Percentiles rank a stretch among this genome's conserved stretches.
These are phyloP conservation scores for Mortierella sp. DNA, from an alignment of 371 early-diverging fungal species.

Conservation along the genomic window DNA sequence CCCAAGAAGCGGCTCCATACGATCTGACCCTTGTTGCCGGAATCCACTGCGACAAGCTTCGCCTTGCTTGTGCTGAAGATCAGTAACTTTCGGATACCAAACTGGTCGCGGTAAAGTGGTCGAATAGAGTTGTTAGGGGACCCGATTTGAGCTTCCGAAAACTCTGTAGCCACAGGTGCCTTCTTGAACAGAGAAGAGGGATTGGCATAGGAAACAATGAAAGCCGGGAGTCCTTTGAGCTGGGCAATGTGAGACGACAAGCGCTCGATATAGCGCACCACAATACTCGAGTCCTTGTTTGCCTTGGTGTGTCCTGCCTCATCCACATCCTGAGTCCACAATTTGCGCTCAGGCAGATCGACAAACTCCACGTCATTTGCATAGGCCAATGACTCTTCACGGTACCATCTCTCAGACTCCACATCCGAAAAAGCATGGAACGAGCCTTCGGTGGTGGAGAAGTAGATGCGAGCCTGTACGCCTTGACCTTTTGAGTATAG, in stretches of 20 bases:
- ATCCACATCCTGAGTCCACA: slow-evolving; percentile 81
- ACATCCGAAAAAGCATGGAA: slow-evolving; percentile 56
- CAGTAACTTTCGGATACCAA: slow-evolving; percentile 88
- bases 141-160: slow-evolving; percentile 35
- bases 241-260: slow-evolving; percentile 63
- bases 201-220: slow-evolving; percentile 44
- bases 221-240: slow-evolving; percentile 55
- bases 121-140: slow-evolving; percentile 31
- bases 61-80: slow-evolving; percentile 82
- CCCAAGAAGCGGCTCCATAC: slow-evolving; percentile 77
- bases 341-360: slow-evolving; percentile 81
- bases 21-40: slow-evolving; percentile 73
- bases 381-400: slow-evolving; percentile 86
- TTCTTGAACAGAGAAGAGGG: slow-evolving; percentile 32
- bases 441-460: slow-evolving; percentile 68
- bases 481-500: slow-evolving; percentile 44
- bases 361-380: slow-evolving; percentile 78
- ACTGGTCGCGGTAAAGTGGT: slow-evolving; percentile 73
- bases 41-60: slow-evolving; percentile 85
- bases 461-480: slow-evolving; percentile 54
- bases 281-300: slow-evolving; percentile 18
- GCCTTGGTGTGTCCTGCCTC: slow-evolving; percentile 61
- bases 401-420: slow-evolving; percentile 72
- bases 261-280: slow-evolving; percentile 76
- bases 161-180: slow-evolving; percentile 22